phyloP scores from a whole-genome alignment of 495 filamentous ascomycete species.

The Tuber umbilicatum region DNA sequence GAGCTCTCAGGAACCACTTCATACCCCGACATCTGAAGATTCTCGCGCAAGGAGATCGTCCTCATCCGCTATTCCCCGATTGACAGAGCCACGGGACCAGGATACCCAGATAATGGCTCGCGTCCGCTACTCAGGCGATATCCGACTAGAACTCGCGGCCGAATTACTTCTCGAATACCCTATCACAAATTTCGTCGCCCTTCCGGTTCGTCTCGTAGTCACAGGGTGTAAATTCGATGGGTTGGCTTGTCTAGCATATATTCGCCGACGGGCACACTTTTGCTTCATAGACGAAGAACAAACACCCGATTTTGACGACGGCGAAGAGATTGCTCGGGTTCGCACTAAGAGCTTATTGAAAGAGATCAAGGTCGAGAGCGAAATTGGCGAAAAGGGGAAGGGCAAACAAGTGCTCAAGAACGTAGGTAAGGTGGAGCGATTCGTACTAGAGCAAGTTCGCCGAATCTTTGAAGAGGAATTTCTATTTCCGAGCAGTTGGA shows the following conservation, averaged over 20 bases:
- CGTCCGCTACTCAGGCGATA: conserved; percentile 76
- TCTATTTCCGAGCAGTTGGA: conserved; percentile 97
- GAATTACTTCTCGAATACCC: conserved; percentile 96
- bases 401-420: conserved; percentile 95
- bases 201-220: conserved; percentile 84
- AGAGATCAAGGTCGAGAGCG: conserved; percentile 92
- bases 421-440: conserved; percentile 95
- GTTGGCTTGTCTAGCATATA: conserved; percentile 82
- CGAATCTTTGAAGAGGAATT: conserved; percentile 97
- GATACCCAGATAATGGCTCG: conserved; percentile 88
- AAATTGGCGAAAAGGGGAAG: conserved; percentile 84
- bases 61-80: conserved; percentile 40
- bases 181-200: conserved; percentile 90
- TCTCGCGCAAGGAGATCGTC: conserved; percentile 15
- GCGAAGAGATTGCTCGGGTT: conserved; percentile 29
- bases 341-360: conserved; percentile 50
- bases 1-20: conserved; percentile 3
- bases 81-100: conserved; percentile 50
- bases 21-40: conserved; percentile 19
- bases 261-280: conserved; percentile 75
- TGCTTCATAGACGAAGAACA: conserved; percentile 83
- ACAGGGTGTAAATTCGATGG: conserved; percentile 93
- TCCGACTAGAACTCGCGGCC: conserved; percentile 79
- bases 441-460: conserved; percentile 91
- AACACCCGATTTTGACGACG: conserved; percentile 18